Percentiles rank a stretch among this genome's conserved stretches.
phyloP scores from a whole-genome alignment of 352 stramenopile genomes.

The Globisporangium emineosum region DNA sequence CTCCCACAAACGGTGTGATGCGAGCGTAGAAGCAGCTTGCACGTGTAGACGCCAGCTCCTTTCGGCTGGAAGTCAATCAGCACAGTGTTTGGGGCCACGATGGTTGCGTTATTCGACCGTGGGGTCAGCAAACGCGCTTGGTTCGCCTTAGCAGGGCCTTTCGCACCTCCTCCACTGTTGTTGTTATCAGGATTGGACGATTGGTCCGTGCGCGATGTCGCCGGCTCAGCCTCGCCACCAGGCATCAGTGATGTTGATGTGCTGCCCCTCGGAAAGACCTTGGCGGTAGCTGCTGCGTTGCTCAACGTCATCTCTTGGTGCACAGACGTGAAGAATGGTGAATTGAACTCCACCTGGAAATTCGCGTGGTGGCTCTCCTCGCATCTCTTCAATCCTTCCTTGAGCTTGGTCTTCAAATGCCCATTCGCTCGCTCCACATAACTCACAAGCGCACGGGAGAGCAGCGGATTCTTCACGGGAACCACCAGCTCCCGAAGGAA shows the following conservation, averaged over 20 bases:
- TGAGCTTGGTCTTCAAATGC: slow-evolving; percentile 66
- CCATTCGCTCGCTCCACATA: slow-evolving; percentile 72
- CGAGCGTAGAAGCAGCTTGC: slow-evolving; percentile 64
- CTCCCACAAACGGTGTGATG: slow-evolving; percentile 58
- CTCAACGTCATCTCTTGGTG: slow-evolving; percentile 53
- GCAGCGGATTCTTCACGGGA: slow-evolving; percentile 69
- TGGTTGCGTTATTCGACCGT: slow-evolving; percentile 24
- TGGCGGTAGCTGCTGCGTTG: slow-evolving; percentile 9
- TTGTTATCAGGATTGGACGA: slow-evolving; percentile 6
- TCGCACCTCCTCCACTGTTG: slow-evolving; percentile 13
- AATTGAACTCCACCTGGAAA: slow-evolving; percentile 85
- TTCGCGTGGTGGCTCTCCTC: slow-evolving; percentile 62
- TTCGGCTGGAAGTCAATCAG: slow-evolving; percentile 77
- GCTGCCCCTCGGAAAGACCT: neutral
- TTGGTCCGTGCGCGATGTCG: slow-evolving; percentile 10
- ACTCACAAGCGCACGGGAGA: slow-evolving; percentile 66
- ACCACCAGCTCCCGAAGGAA: slow-evolving; percentile 81
- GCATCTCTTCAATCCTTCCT: slow-evolving; percentile 74
- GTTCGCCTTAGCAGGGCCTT: slow-evolving; percentile 30
- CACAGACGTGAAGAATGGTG: slow-evolving; percentile 77
- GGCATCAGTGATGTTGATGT: slow-evolving; percentile 5
- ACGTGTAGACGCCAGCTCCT: slow-evolving; percentile 61
- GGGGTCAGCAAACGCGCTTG: slow-evolving; percentile 53
- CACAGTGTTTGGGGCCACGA: slow-evolving; percentile 42
- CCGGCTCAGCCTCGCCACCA: neutral